Evolutionary conservation across 805 yeast genomes (phyloP).

Genomic region (Candida cerambycidarum): DNA sequence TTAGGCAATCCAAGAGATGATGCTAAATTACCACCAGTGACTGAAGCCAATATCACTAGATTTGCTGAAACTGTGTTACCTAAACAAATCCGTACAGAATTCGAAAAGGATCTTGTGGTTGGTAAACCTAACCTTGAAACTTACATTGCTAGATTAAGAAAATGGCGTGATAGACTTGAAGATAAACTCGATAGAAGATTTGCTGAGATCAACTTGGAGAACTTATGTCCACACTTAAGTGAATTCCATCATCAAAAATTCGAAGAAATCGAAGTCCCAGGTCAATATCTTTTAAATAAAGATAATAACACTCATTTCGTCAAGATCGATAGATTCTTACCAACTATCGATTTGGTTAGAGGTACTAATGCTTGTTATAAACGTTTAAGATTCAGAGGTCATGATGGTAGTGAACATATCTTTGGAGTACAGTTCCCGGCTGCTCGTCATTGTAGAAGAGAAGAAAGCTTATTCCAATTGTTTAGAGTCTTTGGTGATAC

Average conservation of each 20-base stretch:
- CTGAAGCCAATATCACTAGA: slow-evolving; percentile 82
- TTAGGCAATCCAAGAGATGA: slow-evolving; percentile 85
- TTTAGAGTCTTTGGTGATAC: slow-evolving; percentile 87
- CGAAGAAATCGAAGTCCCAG: slow-evolving; percentile 96
- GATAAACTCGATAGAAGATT: slow-evolving; percentile 87
- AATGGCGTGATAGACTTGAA: slow-evolving; percentile 92
- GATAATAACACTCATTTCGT: slow-evolving; percentile 89
- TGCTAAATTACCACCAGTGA: slow-evolving; percentile 84
- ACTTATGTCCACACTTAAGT: slow-evolving; percentile 90
- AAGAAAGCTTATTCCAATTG: slow-evolving; percentile 89
- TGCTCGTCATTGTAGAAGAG: slow-evolving; percentile 95
- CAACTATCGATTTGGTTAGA: slow-evolving; percentile 82
- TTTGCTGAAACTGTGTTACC: slow-evolving; percentile 94
- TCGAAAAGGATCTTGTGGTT: slow-evolving; percentile 85
- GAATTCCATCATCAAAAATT: slow-evolving; percentile 98
- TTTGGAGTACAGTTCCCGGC: slow-evolving; percentile 98
- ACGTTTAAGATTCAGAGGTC: slow-evolving; percentile 85
- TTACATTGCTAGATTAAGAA: slow-evolving; percentile 77
- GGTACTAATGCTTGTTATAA: slow-evolving; percentile 90
- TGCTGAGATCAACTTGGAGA: slow-evolving; percentile 76
- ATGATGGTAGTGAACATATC: slow-evolving; percentile 87
- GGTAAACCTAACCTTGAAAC: slow-evolving; percentile 87
- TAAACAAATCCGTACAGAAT: slow-evolving; percentile 81
- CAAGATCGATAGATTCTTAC: slow-evolving; percentile 89
- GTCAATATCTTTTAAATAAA: slow-evolving; percentile 86